Conservation (phyloP, 140 eudicot species). For the Senecio squalidus region DNA sequence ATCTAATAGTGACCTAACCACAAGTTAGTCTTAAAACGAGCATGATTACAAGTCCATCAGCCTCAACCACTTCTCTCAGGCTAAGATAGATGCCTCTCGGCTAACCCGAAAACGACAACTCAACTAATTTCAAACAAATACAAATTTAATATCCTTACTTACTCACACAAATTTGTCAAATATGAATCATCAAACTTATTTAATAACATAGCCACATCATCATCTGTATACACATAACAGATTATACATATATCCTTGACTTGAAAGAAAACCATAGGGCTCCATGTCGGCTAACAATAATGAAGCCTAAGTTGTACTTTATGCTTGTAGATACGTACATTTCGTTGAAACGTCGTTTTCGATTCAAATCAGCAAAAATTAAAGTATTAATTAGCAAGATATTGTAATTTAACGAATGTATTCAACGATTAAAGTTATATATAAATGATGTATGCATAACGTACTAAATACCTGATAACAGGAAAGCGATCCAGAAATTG, state of each 20-base stretch:
- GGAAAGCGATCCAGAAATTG: too few species aligned
- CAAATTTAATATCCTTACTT: constrained; percentile 1
- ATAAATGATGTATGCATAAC: background rate
- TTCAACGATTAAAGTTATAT: background rate
- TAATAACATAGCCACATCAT: constrained; percentile 21
- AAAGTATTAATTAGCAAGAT: background rate
- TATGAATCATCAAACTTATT: constrained; percentile 13
- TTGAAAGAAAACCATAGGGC: constrained; percentile 18
- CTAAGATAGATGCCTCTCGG: constrained; percentile 23
- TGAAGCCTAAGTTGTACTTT: constrained; percentile 19
- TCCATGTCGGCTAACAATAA: constrained; percentile 25
- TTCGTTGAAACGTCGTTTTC: constrained; percentile 27
- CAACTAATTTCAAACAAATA: constrained; percentile 42
- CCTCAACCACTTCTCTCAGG: constrained; percentile 32
- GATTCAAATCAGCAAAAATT: background rate
- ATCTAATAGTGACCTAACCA: constrained; percentile 17
- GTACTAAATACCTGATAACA: too few species aligned
- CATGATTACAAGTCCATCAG: constrained; percentile 33
- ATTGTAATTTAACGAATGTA: background rate
- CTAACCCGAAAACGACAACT: constrained; percentile 54
- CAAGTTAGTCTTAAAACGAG: constrained; percentile 4
- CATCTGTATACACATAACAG: constrained; percentile 32
- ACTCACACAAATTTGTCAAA: constrained; percentile 3
- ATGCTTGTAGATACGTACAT: constrained; percentile 8
- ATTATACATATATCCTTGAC: constrained; percentile 12